These are phyloP conservation scores for Fusarium nematophilum DNA, from an alignment of 2,329 filamentous ascomycete genomes.

Conservation along the genomic window DNA sequence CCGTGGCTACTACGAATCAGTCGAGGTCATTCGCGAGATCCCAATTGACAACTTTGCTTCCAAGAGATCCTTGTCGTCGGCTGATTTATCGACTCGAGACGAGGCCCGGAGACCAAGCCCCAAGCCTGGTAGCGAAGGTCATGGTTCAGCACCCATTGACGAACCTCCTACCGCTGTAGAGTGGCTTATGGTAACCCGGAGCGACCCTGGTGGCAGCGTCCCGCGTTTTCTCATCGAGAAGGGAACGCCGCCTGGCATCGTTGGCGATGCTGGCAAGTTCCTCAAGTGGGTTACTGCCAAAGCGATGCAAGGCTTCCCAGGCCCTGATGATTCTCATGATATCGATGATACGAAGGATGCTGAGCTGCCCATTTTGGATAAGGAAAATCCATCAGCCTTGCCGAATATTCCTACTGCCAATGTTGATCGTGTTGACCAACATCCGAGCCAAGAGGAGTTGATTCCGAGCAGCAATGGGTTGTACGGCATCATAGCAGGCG, in stretches of 20 bases:
- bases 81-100: constrained; percentile 43
- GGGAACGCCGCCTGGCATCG: constrained; percentile 84
- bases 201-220: constrained; percentile 88
- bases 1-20: constrained; percentile 87
- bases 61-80: constrained; percentile 49
- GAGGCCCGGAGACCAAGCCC: constrained; percentile 41
- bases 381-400: constrained; percentile 6
- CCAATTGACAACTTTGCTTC: constrained; percentile 60
- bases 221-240: constrained; percentile 92
- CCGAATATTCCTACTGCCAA: constrained; percentile 49
- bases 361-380: constrained; percentile 6
- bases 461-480: constrained; percentile 59
- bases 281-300: constrained; percentile 74
- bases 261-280: constrained; percentile 83
- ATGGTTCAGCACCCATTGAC: constrained; percentile 32
- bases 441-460: constrained; percentile 41
- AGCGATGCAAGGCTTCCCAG: constrained; percentile 50
- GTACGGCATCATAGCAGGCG: constrained; percentile 67
- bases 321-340: constrained; percentile 23
- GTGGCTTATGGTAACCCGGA: constrained; percentile 93
- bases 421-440: constrained; percentile 31
- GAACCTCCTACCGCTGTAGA: constrained; percentile 68
- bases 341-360: constrained; percentile 5
- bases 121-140: constrained; percentile 23
- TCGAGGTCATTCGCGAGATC: constrained; percentile 90